A percentile compares a stretch with the other conserved stretches of the same genome.
Evolutionary conservation across 73 alveolate species (phyloP).

Genomic region (Uronychia binucleata): DNA sequence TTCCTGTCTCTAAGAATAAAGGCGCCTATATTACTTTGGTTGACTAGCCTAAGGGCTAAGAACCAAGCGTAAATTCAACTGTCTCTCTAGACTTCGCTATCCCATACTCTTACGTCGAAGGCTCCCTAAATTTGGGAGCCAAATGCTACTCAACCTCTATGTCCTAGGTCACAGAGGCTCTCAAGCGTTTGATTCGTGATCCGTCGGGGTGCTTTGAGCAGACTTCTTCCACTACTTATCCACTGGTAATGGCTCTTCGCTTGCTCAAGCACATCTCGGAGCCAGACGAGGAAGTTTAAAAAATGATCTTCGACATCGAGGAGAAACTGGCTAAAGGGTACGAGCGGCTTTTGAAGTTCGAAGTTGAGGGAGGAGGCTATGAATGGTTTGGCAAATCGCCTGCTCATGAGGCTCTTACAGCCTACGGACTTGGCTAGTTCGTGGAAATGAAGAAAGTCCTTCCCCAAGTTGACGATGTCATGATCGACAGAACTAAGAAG

Average conservation of each 20-base stretch:
- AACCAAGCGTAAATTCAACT: not conserved
- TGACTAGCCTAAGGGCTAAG: not conserved
- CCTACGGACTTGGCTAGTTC: conserved; percentile 65
- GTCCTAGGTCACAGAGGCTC: conserved; percentile 34
- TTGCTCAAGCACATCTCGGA: conserved; percentile 39
- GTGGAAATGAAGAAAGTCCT: conserved; percentile 53
- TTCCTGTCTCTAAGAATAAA: not conserved
- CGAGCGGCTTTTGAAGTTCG: conserved; percentile 17
- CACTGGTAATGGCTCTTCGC: conserved; percentile 54
- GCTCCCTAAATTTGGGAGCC: conserved; percentile 39
- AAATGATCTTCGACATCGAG: conserved; percentile 25
- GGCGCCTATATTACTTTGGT: conserved; percentile 30
- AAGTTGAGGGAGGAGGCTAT: conserved; percentile 52
- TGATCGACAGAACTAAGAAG: conserved; percentile 16
- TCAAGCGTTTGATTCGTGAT: conserved; percentile 44
- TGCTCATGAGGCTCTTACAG: conserved; percentile 69
- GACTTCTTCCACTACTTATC: conserved; percentile 60
- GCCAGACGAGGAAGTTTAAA: not conserved
- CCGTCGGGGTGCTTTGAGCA: conserved; percentile 72
- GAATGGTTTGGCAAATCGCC: conserved; percentile 71
- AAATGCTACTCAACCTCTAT: conserved; percentile 34
- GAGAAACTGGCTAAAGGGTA: conserved; percentile 32
- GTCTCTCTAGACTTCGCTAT: not conserved
- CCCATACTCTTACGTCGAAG: conserved; percentile 36
- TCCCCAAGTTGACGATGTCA: conserved; percentile 20